Base-by-base conservation (phyloP, 169 alveolate species). In the Plasmodium vivax region DNA sequence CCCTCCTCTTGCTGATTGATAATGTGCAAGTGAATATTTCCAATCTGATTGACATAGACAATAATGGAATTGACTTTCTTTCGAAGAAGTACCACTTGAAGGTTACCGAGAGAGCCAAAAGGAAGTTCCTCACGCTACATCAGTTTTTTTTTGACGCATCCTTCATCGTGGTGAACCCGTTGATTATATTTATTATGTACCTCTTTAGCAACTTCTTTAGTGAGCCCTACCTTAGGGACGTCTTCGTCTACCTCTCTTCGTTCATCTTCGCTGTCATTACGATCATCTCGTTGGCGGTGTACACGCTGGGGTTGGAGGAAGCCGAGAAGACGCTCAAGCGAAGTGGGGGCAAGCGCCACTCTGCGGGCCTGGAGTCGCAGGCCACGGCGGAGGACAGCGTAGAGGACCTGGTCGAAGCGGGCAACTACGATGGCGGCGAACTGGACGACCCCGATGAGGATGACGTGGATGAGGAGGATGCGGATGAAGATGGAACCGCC, bases 131-230 rank as follows among this genome's bases (percentile, higher is more conserved):
- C 1, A 80, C 91, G 4, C 74, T 88, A 38, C 90, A 88, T 43
- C 94, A 88, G 36, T 88, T 88, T 19, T 88, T 77, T 80, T 88
- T 79, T 27, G 94, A 88, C 68, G 84, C 83, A 0, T 88, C 94
- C 10, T 38, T 88, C 43, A 79, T 81, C 10, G 36, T 88, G 45
- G 34, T 88, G 12, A 88, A 88, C 41, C 94, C 94, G 0, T 51
- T 88, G 1, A 58, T 88, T 80, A 51, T 79, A 56, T 88, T 88
- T 80, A 38, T 88, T 62, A 88, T 88, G 90, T 88, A 88, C n/a
- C 10, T 88, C 0, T 80, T 88, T 27, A 45, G 84, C 32, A 47
- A 54, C 23, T 62, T 80, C 34, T 88, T 88, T n/a, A 16, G 30
- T 23, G 91, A 79, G 3, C 19, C 41, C n/a, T 80, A 80, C 71